A percentile compares a stretch with the other conserved stretches of the same genome.
Evolutionary conservation across 2,329 filamentous ascomycete genomes (phyloP).

Genomic region (Monosporascus ibericus): DNA sequence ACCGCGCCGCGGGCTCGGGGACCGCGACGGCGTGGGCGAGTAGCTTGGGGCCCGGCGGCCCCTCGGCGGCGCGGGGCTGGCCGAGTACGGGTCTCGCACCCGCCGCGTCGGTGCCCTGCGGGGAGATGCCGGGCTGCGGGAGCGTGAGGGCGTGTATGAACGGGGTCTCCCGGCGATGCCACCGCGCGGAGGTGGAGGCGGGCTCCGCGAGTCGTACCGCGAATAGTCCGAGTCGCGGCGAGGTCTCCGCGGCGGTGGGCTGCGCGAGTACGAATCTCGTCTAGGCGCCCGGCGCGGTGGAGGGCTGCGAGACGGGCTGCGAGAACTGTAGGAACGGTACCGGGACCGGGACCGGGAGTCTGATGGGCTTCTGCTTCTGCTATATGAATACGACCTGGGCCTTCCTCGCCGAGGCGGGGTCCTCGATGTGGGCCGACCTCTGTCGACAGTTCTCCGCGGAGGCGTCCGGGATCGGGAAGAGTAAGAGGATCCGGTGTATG

Average conservation of each 20-base stretch:
- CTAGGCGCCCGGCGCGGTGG: constrained; percentile 19
- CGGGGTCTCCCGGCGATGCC: constrained; percentile 14
- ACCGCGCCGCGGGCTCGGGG: constrained; percentile 7
- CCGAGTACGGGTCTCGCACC: constrained; percentile 4
- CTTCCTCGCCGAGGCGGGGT: constrained; percentile 26
- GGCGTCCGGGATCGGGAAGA: constrained; percentile 43
- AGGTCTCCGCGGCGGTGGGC: constrained; percentile 12
- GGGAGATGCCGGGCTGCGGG: constrained; percentile 16
- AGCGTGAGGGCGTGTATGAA: constrained; percentile 18
- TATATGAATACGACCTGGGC: constrained; percentile 21
- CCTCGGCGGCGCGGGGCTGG: constrained; percentile 9
- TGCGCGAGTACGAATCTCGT: constrained; percentile 18
- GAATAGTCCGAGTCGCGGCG: constrained; percentile 14
- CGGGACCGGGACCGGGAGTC: constrained; percentile 38
- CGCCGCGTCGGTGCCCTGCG: constrained; percentile 13
- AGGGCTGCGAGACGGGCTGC: constrained; percentile 20
- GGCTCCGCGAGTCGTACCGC: constrained; percentile 19
- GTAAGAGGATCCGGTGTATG: constrained; percentile 60
- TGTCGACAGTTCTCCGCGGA: constrained; percentile 28
- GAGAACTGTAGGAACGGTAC: constrained; percentile 32
- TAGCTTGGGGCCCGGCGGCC: constrained; percentile 9
- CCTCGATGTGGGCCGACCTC: constrained; percentile 30
- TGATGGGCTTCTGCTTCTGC: constrained; percentile 28
- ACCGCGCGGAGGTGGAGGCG: constrained; percentile 11
- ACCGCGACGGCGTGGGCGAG: constrained; percentile 11